Evolutionary conservation across 1,139 yeast genomes (phyloP).

Genomic region (Debaryomyces sp.): DNA sequence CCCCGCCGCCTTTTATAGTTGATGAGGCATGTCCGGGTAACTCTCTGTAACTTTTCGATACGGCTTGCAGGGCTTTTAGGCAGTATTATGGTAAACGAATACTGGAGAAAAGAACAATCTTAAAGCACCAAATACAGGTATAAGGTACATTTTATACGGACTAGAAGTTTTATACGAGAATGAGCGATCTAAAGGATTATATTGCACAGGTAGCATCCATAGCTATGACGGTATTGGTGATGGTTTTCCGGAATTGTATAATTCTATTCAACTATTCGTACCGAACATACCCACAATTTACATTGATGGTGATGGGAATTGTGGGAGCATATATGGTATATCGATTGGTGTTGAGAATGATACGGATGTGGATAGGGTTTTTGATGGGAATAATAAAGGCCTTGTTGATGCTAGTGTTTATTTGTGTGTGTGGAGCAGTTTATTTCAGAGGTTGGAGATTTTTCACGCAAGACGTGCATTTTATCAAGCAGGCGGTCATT

Average conservation of each 20-base stretch:
- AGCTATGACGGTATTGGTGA: conserved; percentile 17
- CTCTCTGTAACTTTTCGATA: not conserved
- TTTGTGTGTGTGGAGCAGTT: conserved; percentile 15
- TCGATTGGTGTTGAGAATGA: conserved; percentile 20
- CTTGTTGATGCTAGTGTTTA: conserved; percentile 12
- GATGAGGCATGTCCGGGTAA: conserved; percentile 3
- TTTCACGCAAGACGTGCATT: conserved; percentile 22
- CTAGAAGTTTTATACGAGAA: not conserved
- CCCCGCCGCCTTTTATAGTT: not conserved
- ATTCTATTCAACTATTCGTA: conserved; percentile 19
- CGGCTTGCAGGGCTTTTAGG: not conserved
- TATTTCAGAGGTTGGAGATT: conserved; percentile 25
- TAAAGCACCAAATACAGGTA: not conserved
- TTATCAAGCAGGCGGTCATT: conserved; percentile 12
- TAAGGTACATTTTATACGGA: not conserved
- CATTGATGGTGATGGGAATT: conserved; percentile 21
- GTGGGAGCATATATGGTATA: conserved; percentile 27
- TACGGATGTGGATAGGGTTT: conserved; percentile 31
- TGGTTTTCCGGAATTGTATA: conserved; percentile 18
- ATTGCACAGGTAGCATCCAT: conserved; percentile 17
- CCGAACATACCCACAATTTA: conserved; percentile 28
- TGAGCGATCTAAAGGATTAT: conserved; percentile 15
- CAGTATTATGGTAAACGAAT: not conserved
- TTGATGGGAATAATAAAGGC: conserved; percentile 25
- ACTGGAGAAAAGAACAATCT: not conserved